A percentile compares a stretch with the other conserved stretches of the same genome.
These are phyloP conservation scores for Aspergillus fumigatiaffinis DNA, from an alignment of 2,329 filamentous ascomycete genomes.

Conservation along the genomic window DNA sequence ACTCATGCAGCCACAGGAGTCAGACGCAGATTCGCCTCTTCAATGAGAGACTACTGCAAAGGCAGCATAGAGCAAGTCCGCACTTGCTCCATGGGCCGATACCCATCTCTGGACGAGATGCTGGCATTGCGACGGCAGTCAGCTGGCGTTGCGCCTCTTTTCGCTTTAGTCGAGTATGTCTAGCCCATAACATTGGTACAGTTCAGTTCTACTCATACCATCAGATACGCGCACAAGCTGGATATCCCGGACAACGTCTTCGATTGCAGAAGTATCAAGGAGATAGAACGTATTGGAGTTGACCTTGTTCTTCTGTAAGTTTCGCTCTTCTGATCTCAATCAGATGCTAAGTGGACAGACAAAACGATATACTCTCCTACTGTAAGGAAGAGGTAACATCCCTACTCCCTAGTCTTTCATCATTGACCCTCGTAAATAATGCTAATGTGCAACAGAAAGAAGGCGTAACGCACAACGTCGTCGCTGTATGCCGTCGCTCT, in stretches of 20 bases:
- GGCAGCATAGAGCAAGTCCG: constrained; percentile 15
- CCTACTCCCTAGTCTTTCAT: too few relatives aligned
- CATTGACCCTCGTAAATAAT: too few relatives aligned
- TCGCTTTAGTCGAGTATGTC: constrained; percentile 20
- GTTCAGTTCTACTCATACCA: background rate
- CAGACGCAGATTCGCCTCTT: constrained; percentile 8
- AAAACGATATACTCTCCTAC: constrained; percentile 25
- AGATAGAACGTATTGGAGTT: constrained; percentile 17
- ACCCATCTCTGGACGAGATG: constrained; percentile 13
- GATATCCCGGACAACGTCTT: constrained; percentile 17
- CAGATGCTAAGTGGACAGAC: constrained; percentile 6
- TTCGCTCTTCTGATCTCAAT: background rate
- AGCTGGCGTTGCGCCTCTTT: constrained; percentile 17
- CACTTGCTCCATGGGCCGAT: constrained; percentile 7
- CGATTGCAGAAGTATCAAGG: constrained; percentile 12
- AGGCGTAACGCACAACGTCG: constrained; percentile 19
- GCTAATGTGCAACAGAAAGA: constrained; percentile 9
- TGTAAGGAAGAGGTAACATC: constrained; percentile 21
- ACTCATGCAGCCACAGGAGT: constrained; percentile 6
- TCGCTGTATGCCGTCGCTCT: constrained; percentile 14
- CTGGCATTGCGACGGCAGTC: constrained; percentile 16
- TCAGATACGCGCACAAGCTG: constrained; percentile 16
- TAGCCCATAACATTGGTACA: background rate
- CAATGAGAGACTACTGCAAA: constrained; percentile 15
- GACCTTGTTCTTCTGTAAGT: constrained; percentile 18